These are phyloP conservation scores for Argentina anserina DNA, from an alignment of 306 rosid genomes.

Conservation along the genomic window DNA sequence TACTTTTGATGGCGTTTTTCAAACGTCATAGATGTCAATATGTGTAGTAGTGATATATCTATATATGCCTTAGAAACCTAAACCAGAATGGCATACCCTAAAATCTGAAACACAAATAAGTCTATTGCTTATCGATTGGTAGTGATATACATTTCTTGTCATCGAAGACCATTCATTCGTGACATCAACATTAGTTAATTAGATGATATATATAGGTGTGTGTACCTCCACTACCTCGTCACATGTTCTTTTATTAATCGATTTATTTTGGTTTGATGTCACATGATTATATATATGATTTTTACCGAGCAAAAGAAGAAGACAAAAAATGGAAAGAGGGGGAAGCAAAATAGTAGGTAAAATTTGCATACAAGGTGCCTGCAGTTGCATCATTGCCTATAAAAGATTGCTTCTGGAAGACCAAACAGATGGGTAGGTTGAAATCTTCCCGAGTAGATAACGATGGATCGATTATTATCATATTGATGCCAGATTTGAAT, in stretches of 20 bases:
- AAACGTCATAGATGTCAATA: too few relatives aligned
- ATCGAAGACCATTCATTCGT: neutral
- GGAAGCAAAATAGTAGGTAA: neutral
- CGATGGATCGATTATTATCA: neutral
- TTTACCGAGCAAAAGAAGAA: neutral
- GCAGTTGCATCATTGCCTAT: neutral
- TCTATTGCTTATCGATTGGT: neutral
- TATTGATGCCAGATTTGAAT: neutral
- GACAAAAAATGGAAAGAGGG: neutral
- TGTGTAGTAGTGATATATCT: too few relatives aligned
- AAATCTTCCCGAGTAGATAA: neutral
- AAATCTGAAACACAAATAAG: neutral
- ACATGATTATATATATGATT: neutral
- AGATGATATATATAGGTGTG: neutral
- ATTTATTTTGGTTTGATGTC: neutral
- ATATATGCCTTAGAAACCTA: neutral
- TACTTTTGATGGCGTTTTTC: too few relatives aligned
- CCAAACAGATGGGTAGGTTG: constrained; percentile 11
- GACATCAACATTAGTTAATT: neutral
- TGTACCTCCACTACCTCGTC: neutral
- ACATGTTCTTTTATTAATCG: neutral
- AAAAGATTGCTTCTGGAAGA: constrained; percentile 1
- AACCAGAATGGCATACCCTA: neutral
- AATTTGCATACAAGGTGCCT: neutral
- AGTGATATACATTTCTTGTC: neutral